phyloP scores from a whole-genome alignment of 768 basidiomycete species.

The Amylocystis lapponica region DNA sequence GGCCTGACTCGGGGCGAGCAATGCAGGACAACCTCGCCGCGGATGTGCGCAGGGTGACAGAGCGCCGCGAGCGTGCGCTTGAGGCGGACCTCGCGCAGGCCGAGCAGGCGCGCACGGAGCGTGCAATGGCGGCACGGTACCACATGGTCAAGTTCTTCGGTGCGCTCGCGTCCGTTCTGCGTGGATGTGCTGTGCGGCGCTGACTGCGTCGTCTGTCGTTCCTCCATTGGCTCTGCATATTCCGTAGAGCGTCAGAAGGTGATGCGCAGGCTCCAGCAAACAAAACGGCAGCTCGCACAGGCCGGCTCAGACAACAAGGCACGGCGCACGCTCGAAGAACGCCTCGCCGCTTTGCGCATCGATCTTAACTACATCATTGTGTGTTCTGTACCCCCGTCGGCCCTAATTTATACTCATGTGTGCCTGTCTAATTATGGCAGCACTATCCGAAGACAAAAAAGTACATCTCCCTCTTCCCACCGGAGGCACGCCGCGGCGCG shows the following conservation, averaged over 20 bases:
- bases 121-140: slow-evolving; percentile 69
- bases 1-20: neutral
- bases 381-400: slow-evolving; percentile 15
- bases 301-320: slow-evolving; percentile 26
- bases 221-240: too few species aligned
- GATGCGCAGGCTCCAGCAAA: slow-evolving; percentile 65
- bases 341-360: slow-evolving; percentile 62
- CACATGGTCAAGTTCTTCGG: slow-evolving; percentile 95
- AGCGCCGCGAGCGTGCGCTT: slow-evolving; percentile 70
- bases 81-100: slow-evolving; percentile 68
- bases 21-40: slow-evolving; percentile 75
- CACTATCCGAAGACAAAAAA: slow-evolving; percentile 82
- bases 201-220: too few species aligned
- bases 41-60: slow-evolving; percentile 74
- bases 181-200: too few species aligned
- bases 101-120: slow-evolving; percentile 60
- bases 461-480: slow-evolving; percentile 88
- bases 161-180: slow-evolving; percentile 26
- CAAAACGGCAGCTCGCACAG: slow-evolving; percentile 45
- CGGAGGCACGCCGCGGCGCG: slow-evolving; percentile 29
- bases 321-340: slow-evolving; percentile 33
- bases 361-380: slow-evolving; percentile 91
- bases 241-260: slow-evolving; percentile 81
- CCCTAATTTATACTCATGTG: neutral
- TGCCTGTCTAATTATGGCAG: slow-evolving; percentile 32